Conservation (phyloP, 1,284 basidiomycete species). For the Ceratobasidium sp. region DNA sequence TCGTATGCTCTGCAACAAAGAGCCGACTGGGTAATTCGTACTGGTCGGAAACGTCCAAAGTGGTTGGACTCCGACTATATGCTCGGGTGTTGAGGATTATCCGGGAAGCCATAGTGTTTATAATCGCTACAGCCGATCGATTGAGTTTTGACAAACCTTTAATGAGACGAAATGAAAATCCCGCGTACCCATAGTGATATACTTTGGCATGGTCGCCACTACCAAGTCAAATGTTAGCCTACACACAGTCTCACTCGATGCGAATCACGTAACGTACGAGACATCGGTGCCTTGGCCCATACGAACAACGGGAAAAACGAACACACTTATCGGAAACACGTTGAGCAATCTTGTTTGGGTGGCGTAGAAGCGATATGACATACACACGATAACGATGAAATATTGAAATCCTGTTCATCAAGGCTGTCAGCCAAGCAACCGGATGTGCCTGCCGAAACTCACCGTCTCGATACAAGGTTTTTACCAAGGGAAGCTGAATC, state of each 20-base stretch:
- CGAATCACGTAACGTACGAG: background rate
- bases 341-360: background rate
- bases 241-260: too few relatives aligned
- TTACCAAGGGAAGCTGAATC: background rate
- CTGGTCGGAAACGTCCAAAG: background rate
- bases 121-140: background rate
- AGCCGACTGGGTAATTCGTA: conserved; percentile 14
- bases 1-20: too few relatives aligned
- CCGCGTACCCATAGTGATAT: conserved; percentile 17
- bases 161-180: background rate
- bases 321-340: background rate
- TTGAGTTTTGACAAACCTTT: background rate
- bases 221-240: too few relatives aligned
- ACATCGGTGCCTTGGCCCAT: conserved; percentile 10
- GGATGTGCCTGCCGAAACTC: background rate
- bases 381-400: conserved; percentile 30
- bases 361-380: background rate
- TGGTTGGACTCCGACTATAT: background rate
- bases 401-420: conserved; percentile 25
- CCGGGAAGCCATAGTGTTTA: conserved; percentile 19
- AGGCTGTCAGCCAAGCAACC: background rate
- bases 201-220: conserved; percentile 26
- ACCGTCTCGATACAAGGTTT: conserved; percentile 35
- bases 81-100: conserved; percentile 17
- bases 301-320: conserved; percentile 21